Base-by-base conservation (phyloP, 192 early-diverging fungal species). In the Dissophora globulifera region DNA sequence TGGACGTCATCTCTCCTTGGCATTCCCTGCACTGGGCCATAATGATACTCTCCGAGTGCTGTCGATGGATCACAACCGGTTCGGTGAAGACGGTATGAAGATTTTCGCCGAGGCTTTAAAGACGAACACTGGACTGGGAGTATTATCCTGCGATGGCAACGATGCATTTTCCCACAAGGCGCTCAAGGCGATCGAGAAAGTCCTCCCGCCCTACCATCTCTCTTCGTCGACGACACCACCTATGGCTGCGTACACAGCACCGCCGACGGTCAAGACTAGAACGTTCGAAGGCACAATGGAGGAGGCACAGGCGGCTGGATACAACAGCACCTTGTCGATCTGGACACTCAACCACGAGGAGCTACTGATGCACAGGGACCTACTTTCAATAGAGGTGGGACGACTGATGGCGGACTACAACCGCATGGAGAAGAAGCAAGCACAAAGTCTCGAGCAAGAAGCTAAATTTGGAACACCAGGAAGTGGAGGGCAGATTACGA, bases 131-230 rank as follows among this genome's bases (percentile, higher is more conserved):
- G 50, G 58, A 3, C 50, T 76, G 0, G 63, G 72, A 9, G 58
- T 67, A 0, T 15, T 76, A 23, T 61, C 57, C 0, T 67, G 63
- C 17, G 72, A 76, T 19, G 72, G 72, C 30, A 76, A 76, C 20
- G 72, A 76, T 50, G 62, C 63, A 22, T 67, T 38, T n/a, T 67
- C 72, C 6, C 58, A 56, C 58, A 76, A 67, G 35, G 63, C 47
- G 2, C 52, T 67, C 11, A 51, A 50, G 38, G 72, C 62, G 5
- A 50, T 76, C 10, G 72, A 76, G 47, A 48, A 27, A 1, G 41
- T 67, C 2, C 51, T 76, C 17, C 72, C 72, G 0, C 64, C 72
- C 0, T 58, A 57, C 9, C 13, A 43, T 2, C 27, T 27, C 43
- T 17, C 43, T 17, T 10, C 6, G 4, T 16, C 32, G 46, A 9